phyloP scores from a whole-genome alignment of 495 filamentous ascomycete genomes.

The Aspergillus sclerotioniger region DNA sequence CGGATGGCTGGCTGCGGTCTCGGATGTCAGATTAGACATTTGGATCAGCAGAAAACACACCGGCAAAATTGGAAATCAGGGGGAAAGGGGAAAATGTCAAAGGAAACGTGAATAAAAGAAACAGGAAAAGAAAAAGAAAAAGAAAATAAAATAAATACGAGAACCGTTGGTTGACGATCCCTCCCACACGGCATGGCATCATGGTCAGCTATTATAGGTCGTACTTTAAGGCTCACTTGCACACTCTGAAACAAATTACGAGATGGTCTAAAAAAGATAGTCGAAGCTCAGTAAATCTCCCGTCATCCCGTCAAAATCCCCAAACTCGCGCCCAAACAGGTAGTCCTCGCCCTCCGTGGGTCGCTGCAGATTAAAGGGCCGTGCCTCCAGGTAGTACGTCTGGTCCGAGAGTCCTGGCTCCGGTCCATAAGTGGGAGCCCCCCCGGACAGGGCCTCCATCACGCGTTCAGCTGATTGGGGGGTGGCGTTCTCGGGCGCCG shows the following conservation, averaged over 20 bases:
- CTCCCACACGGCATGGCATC: too few relatives aligned
- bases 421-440: background rate
- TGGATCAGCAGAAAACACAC: too few relatives aligned
- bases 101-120: too few relatives aligned
- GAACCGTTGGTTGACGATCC: too few relatives aligned
- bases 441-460: background rate
- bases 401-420: background rate
- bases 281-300: background rate
- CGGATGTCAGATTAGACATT: too few relatives aligned
- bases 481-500: background rate
- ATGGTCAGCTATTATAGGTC: too few relatives aligned
- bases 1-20: too few relatives aligned
- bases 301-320: background rate
- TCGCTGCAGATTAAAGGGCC: slow-evolving; percentile 5
- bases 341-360: background rate
- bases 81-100: too few relatives aligned
- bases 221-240: too few relatives aligned
- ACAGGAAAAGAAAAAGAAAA: too few relatives aligned
- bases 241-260: background rate
- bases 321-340: background rate
- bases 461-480: background rate
- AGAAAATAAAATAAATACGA: too few relatives aligned
- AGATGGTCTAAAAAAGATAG: background rate
- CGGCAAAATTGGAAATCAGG: too few relatives aligned
- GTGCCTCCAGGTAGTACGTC: slow-evolving; percentile 4